These are phyloP conservation scores for Leishmania aethiopica DNA, from an alignment of 208 protist genomes.

Conservation along the genomic window DNA sequence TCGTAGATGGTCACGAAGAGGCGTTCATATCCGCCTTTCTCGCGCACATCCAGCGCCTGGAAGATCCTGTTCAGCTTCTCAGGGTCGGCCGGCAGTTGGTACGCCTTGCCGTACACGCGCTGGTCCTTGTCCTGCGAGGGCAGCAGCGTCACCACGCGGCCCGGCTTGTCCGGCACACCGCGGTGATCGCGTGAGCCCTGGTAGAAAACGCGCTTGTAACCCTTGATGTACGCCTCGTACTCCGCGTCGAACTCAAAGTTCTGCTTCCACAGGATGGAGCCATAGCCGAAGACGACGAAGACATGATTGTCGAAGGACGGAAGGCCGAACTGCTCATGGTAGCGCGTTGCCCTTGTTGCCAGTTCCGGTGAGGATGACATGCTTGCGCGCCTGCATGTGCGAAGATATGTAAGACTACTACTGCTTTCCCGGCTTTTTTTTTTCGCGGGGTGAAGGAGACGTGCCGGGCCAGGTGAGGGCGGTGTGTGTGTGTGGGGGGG, in stretches of 20 bases:
- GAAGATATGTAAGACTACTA: background rate
- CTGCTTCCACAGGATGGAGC: constrained; percentile 88
- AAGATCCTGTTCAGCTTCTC: constrained; percentile 50
- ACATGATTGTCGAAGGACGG: constrained; percentile 48
- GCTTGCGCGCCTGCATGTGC: background rate
- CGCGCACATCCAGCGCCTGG: constrained; percentile 59
- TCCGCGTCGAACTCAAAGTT: constrained; percentile 71
- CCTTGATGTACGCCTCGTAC: constrained; percentile 73
- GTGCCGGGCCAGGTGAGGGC: background rate
- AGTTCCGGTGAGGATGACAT: constrained; percentile 4
- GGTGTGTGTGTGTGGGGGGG: background rate
- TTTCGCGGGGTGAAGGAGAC: background rate
- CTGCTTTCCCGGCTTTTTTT: background rate
- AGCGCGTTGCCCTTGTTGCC: constrained; percentile 1
- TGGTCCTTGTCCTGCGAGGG: constrained; percentile 31
- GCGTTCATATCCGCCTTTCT: constrained; percentile 70
- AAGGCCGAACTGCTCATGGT: constrained; percentile 39
- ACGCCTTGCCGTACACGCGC: constrained; percentile 75
- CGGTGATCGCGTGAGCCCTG: constrained; percentile 83
- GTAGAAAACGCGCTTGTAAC: constrained; percentile 76
- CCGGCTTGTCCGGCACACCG: constrained; percentile 59
- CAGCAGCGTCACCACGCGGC: constrained; percentile 82
- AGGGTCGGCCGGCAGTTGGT: constrained; percentile 62
- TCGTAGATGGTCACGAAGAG: constrained; percentile 53
- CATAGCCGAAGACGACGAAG: constrained; percentile 86